These are phyloP conservation scores for Arthroderma uncinatum DNA, from an alignment of 2,329 filamentous ascomycete genomes.

Conservation along the genomic window DNA sequence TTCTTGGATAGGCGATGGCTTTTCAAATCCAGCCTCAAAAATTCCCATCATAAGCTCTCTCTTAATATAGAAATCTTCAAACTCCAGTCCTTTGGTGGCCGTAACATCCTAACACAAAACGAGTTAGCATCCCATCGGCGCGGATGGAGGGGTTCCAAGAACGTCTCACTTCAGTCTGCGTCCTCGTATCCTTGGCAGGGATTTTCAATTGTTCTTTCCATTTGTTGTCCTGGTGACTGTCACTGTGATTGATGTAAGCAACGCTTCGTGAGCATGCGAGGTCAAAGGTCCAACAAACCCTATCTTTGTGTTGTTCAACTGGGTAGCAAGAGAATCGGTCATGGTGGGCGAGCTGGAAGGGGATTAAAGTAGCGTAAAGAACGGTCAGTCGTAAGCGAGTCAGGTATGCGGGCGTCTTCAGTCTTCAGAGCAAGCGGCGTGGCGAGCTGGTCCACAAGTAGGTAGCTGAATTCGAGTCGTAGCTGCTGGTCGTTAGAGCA, in stretches of 20 bases:
- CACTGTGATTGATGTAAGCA: constrained; percentile 19
- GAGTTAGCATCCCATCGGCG: constrained; percentile 8
- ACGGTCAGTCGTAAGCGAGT: background rate
- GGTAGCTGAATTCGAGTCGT: background rate
- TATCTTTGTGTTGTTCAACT: constrained; percentile 36
- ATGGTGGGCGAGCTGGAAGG: background rate
- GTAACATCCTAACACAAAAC: constrained; percentile 68
- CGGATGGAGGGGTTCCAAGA: background rate
- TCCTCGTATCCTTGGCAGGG: constrained; percentile 38
- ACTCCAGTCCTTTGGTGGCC: constrained; percentile 92
- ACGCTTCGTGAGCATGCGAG: background rate
- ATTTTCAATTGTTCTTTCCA: constrained; percentile 39
- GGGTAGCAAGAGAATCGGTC: constrained; percentile 36
- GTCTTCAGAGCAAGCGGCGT: background rate
- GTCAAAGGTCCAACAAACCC: constrained; percentile 23
- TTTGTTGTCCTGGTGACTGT: constrained; percentile 29
- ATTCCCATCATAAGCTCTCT: constrained; percentile 96
- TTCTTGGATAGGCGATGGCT: constrained; percentile 98
- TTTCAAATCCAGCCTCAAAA: constrained; percentile 97
- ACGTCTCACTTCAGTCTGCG: constrained; percentile 39
- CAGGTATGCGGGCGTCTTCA: background rate
- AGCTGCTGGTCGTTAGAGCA: background rate
- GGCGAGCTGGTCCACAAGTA: background rate
- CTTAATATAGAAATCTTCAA: constrained; percentile 93
- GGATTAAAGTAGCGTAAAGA: background rate